phyloP scores from a whole-genome alignment of 1,284 basidiomycete species.

The Cryptococcus sp. region DNA sequence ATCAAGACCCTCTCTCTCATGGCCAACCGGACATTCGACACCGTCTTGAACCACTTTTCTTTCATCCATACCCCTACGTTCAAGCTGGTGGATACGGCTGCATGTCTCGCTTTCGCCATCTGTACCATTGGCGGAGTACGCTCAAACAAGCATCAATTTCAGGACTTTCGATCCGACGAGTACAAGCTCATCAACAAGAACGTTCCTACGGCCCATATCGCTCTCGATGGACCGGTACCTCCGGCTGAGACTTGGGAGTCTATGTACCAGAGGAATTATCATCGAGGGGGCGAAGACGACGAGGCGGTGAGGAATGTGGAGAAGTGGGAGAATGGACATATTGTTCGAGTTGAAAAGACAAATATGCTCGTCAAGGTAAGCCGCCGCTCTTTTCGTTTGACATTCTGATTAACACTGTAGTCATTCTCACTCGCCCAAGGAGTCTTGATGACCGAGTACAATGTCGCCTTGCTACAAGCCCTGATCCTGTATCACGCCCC shows the following conservation, averaged over 20 bases:
- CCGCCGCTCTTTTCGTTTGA: no score
- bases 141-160: constrained; percentile 9
- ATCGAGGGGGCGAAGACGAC: background rate
- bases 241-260: constrained; percentile 28
- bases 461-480: constrained; percentile 46
- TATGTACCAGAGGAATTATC: constrained; percentile 21
- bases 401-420: constrained; percentile 15
- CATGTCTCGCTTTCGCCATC: constrained; percentile 48
- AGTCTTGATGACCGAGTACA: constrained; percentile 47
- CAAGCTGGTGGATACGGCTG: constrained; percentile 43
- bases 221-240: constrained; percentile 26
- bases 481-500: constrained; percentile 47
- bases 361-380: constrained; percentile 48
- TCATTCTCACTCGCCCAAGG: constrained; percentile 43
- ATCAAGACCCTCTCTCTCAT: constrained; percentile 44
- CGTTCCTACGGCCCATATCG: background rate
- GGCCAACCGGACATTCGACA: constrained; percentile 45
- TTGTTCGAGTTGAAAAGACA: constrained; percentile 47
- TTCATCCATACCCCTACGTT: constrained; percentile 49
- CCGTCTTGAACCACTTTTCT: constrained; percentile 47
- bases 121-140: constrained; percentile 47
- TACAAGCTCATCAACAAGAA: background rate
- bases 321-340: constrained; percentile 32
- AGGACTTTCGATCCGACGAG: background rate
- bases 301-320: constrained; percentile 19